Evolutionary conservation across 306 rosid species (phyloP).

Genomic region (Acacia acuminata): DNA sequence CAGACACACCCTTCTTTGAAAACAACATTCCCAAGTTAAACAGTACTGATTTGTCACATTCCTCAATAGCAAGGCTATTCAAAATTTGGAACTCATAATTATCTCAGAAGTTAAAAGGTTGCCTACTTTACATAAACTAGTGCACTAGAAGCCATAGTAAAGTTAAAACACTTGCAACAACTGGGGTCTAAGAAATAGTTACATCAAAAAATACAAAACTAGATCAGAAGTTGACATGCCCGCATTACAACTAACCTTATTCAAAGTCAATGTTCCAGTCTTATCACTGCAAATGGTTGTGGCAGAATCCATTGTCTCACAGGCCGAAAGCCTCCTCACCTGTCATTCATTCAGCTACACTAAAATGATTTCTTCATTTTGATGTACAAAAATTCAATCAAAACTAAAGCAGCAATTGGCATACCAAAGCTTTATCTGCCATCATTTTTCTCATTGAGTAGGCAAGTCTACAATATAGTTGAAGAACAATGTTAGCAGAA

Average conservation of each 20-base stretch:
- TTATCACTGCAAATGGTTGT: slow-evolving; percentile 92
- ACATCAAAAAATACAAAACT: slow-evolving; percentile 6
- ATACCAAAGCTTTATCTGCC: slow-evolving; percentile 97
- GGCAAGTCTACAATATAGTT: slow-evolving; percentile 65
- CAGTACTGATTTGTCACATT: slow-evolving; percentile 7
- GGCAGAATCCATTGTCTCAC: slow-evolving; percentile 99
- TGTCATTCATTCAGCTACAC: slow-evolving; percentile 33
- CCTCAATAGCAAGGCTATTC: neutral
- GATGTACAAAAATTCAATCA: slow-evolving; percentile 20
- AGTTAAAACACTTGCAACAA: slow-evolving; percentile 21
- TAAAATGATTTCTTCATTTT: slow-evolving; percentile 8
- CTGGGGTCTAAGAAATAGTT: slow-evolving; percentile 1
- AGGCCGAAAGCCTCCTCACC: slow-evolving; percentile 98
- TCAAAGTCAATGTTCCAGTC: slow-evolving; percentile 90
- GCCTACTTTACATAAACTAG: neutral
- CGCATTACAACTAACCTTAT: slow-evolving; percentile 52
- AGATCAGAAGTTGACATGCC: slow-evolving; percentile 9
- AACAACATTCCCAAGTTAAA: slow-evolving; percentile 23
- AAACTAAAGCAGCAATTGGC: slow-evolving; percentile 29
- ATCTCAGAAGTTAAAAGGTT: slow-evolving; percentile 6
- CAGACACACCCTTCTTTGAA: neutral
- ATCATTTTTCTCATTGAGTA: slow-evolving; percentile 98
- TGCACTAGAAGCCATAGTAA: neutral
- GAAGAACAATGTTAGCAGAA: slow-evolving; percentile 12
- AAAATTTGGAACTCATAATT: neutral